Conservation (phyloP, 1,139 yeast genomes). For the Suhomyces bolitotheri region DNA sequence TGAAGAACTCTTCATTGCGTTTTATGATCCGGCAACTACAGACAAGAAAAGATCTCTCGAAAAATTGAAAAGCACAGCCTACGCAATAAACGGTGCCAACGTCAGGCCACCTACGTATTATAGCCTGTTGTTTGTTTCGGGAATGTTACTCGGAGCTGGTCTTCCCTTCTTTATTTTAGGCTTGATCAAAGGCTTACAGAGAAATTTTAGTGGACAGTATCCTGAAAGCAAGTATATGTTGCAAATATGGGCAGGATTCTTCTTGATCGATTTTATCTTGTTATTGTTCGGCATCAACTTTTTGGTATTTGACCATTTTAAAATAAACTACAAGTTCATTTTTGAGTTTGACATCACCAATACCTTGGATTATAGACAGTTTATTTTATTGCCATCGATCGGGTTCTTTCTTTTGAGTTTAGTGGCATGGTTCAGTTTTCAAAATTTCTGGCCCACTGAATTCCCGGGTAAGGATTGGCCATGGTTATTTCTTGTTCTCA, state of each 20-base stretch:
- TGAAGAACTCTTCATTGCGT: slow-evolving; percentile 66
- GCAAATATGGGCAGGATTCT: slow-evolving; percentile 93
- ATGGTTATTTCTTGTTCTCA: slow-evolving; percentile 66
- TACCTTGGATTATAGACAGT: slow-evolving; percentile 68
- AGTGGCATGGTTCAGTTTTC: slow-evolving; percentile 74
- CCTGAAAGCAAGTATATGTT: slow-evolving; percentile 61
- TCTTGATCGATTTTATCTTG: slow-evolving; percentile 59
- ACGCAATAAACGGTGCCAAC: slow-evolving; percentile 38
- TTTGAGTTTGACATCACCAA: slow-evolving; percentile 81
- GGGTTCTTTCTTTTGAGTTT: slow-evolving; percentile 58
- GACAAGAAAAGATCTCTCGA: slow-evolving; percentile 77
- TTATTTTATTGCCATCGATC: slow-evolving; percentile 60
- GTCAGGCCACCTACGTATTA: slow-evolving; percentile 36
- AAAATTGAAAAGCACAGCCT: slow-evolving; percentile 56
- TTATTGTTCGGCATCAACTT: slow-evolving; percentile 69
- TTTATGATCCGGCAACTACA: slow-evolving; percentile 62
- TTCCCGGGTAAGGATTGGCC: slow-evolving; percentile 79
- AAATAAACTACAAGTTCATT: slow-evolving; percentile 86
- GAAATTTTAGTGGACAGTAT: slow-evolving; percentile 36
- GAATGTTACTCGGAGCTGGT: slow-evolving; percentile 69
- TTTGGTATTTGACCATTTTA: slow-evolving; percentile 67
- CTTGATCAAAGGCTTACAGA: slow-evolving; percentile 49
- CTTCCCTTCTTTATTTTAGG: slow-evolving; percentile 62
- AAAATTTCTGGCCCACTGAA: slow-evolving; percentile 60
- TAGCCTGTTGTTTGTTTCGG: slow-evolving; percentile 53